These are phyloP conservation scores for Agastache rugosa DNA, from an alignment of 257 asterid species.

Conservation along the genomic window DNA sequence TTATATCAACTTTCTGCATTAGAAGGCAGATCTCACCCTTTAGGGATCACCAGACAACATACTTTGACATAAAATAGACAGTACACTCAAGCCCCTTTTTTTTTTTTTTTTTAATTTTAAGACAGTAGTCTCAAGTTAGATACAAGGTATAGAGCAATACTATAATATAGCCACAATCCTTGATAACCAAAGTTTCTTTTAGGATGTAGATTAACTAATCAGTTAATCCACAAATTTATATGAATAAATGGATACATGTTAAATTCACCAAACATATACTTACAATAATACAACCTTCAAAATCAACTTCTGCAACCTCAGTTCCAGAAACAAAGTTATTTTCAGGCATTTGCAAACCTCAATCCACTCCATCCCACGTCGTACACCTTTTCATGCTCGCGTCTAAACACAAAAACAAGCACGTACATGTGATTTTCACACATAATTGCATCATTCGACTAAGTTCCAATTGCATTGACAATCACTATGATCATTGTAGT, in stretches of 20 bases:
- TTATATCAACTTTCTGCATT: no score
- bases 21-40: no score
- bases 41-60: not conserved
- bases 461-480: not conserved
- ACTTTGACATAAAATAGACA: no score
- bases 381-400: not conserved
- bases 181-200: conserved; percentile 5
- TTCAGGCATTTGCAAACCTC: not conserved
- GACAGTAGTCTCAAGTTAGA: not conserved
- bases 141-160: not conserved
- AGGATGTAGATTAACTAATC: conserved; percentile 30
- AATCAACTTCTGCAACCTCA: not conserved
- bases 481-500: not conserved
- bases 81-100: no score
- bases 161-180: not conserved
- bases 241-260: conserved; percentile 27
- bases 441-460: not conserved
- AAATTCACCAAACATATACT: conserved; percentile 37
- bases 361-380: conserved; percentile 23
- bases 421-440: not conserved
- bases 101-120: no score
- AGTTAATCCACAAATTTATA: conserved; percentile 38
- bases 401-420: not conserved
- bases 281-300: conserved; percentile 41
- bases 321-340: conserved; percentile 21